Conservation (phyloP, 2,329 filamentous ascomycete genomes). For the Penicillium concentricum region DNA sequence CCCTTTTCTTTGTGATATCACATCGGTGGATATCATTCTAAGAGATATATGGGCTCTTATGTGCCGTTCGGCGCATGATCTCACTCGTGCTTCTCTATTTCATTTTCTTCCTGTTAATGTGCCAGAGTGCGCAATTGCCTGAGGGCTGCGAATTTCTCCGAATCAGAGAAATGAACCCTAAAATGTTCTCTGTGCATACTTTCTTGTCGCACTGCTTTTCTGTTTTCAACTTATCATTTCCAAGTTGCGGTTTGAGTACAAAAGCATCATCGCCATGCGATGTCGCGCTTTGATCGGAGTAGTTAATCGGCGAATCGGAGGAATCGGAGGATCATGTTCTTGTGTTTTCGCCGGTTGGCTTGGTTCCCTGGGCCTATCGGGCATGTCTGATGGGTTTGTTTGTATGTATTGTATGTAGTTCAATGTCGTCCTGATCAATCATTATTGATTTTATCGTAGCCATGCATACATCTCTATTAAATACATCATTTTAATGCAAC, state of each 20-base stretch:
- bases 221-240: neutral
- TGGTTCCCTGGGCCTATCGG: neutral
- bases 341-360: neutral
- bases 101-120: neutral
- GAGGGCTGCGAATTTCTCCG: neutral
- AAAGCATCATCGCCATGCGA: neutral
- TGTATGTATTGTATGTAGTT: neutral
- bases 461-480: neutral
- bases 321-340: neutral
- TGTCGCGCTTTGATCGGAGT: neutral
- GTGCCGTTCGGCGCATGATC: neutral
- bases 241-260: neutral
- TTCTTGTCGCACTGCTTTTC: neutral
- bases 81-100: neutral
- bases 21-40: neutral
- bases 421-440: neutral
- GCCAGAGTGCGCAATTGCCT: neutral
- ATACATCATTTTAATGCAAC: conserved; percentile 27
- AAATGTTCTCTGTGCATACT: neutral
- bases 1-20: neutral
- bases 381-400: neutral
- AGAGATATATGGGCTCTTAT: neutral
- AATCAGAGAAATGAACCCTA: neutral
- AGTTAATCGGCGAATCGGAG: neutral
- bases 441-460: neutral